Conservation (phyloP, 345 rosid genomes). For the Erucastrum elatum region DNA sequence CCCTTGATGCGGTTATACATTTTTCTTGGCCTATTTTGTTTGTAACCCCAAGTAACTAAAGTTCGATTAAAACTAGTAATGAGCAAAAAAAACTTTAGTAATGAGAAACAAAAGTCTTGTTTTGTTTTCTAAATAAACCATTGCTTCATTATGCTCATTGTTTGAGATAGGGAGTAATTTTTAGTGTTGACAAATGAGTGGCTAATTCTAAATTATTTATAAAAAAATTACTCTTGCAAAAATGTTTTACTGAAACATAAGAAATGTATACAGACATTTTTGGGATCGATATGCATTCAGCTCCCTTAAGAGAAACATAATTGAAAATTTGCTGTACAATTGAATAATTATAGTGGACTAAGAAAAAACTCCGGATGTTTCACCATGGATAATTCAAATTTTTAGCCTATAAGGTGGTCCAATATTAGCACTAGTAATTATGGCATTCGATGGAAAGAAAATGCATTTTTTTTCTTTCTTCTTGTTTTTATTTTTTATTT, state of each 20-base stretch:
- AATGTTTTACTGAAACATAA: no score
- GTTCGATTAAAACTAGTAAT: background rate
- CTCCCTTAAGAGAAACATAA: no score
- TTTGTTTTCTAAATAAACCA: background rate
- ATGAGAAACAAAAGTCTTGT: background rate
- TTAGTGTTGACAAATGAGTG: background rate
- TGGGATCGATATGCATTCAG: no score
- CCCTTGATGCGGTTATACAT: background rate
- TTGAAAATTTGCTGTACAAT: no score
- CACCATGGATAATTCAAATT: no score
- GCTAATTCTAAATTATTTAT: background rate
- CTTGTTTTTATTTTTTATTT: no score
- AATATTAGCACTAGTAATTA: background rate
- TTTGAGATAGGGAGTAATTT: background rate
- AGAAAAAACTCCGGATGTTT: no score
- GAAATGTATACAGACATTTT: no score
- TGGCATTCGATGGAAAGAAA: conserved; percentile 1
- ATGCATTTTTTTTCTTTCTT: background rate
- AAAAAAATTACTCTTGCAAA: no score
- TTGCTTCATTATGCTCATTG: background rate
- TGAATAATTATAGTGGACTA: no score
- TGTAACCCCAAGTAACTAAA: background rate
- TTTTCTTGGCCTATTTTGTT: background rate
- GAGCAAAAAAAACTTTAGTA: background rate
- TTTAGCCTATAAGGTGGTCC: no score